phyloP scores from a whole-genome alignment of 2,329 filamentous ascomycete genomes.

The Penicillium sp. region DNA sequence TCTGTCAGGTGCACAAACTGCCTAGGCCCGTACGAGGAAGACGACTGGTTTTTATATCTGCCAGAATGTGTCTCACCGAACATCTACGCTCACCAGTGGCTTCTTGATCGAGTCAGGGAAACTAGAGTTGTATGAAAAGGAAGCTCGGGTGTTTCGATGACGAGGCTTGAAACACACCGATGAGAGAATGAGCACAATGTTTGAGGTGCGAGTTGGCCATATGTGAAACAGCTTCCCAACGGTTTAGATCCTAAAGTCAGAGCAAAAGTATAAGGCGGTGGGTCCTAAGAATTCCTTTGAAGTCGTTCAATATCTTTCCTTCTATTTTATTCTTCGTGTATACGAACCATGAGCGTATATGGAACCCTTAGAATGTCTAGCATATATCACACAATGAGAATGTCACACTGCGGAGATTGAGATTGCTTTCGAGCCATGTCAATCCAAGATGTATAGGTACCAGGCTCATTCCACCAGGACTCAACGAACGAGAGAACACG shows the following conservation, averaged over 20 bases:
- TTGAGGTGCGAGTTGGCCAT: too few relatives aligned
- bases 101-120: conserved; percentile 6
- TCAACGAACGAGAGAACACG: conserved; percentile 8
- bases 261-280: too few relatives aligned
- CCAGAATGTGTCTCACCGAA: conserved; percentile 5
- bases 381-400: conserved; percentile 8
- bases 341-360: background rate
- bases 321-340: background rate
- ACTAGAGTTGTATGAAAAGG: background rate
- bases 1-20: conserved; percentile 5
- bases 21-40: background rate
- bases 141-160: too few relatives aligned
- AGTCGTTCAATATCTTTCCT: too few relatives aligned
- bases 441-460: conserved; percentile 10
- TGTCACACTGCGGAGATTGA: conserved; percentile 1
- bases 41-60: conserved; percentile 6
- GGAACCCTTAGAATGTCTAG: background rate
- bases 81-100: conserved; percentile 4
- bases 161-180: too few relatives aligned
- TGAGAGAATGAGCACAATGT: too few relatives aligned
- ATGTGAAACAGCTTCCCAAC: too few relatives aligned
- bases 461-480: conserved; percentile 2
- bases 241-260: too few relatives aligned
- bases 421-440: conserved; percentile 9
- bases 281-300: background rate